Evolutionary conservation across 2,329 filamentous ascomycete species (phyloP).

Genomic region (Tolypocladium ovalisporum): DNA sequence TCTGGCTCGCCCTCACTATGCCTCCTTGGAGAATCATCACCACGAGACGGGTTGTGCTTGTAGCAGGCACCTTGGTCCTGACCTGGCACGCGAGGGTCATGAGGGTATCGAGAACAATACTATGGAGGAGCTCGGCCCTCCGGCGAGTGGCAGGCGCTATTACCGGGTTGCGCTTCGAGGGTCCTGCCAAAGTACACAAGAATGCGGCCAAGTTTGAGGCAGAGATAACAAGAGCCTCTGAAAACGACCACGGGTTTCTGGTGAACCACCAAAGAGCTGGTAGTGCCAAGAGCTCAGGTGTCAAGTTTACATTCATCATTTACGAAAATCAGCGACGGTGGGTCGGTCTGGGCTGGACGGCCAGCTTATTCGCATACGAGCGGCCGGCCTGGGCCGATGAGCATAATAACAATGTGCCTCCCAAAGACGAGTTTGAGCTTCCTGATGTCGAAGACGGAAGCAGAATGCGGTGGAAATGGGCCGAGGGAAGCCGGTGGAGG

Average conservation of each 20-base stretch:
- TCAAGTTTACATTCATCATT: conserved; percentile 92
- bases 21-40: conserved; percentile 80
- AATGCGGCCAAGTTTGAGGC: conserved; percentile 8
- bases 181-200: conserved; percentile 24
- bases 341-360: conserved; percentile 92
- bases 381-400: conserved; percentile 91
- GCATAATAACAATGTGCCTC: conserved; percentile 69
- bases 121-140: conserved; percentile 78
- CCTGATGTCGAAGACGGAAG: conserved; percentile 51
- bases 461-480: conserved; percentile 61
- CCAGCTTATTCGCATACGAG: conserved; percentile 82
- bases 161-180: conserved; percentile 69
- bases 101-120: conserved; percentile 70
- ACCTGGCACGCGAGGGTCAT: conserved; percentile 89
- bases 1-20: conserved; percentile 77
- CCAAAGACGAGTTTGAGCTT: conserved; percentile 58
- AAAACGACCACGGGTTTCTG: conserved; percentile 13
- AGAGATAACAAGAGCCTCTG: conserved; percentile 8
- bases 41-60: conserved; percentile 71
- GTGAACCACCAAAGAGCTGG: conserved; percentile 21
- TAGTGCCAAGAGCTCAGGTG: conserved; percentile 54
- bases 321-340: conserved; percentile 95
- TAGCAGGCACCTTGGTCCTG: conserved; percentile 73
- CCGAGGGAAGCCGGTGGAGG: conserved; percentile 72
- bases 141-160: conserved; percentile 59